phyloP scores from a whole-genome alignment of 208 protist genomes.

The Leishmania major region DNA sequence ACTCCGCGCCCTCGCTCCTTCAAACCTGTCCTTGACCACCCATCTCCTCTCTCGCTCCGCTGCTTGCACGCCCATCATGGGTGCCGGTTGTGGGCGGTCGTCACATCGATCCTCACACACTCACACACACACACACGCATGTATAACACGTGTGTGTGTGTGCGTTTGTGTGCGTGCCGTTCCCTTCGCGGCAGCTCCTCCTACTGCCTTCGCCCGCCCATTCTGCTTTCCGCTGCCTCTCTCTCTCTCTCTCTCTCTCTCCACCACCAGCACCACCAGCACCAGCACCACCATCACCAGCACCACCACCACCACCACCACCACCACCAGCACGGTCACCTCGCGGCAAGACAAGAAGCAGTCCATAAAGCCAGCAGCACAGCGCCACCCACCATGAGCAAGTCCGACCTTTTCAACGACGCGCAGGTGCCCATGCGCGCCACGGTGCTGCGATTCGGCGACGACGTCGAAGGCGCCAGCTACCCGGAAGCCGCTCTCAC shows the following conservation, averaged over 20 bases:
- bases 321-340: too few species aligned
- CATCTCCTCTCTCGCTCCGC: background rate
- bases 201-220: background rate
- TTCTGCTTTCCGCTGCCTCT: background rate
- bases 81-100: too few species aligned
- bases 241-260: too few species aligned
- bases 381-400: background rate
- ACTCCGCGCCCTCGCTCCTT: background rate
- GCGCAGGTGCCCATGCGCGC: background rate
- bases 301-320: too few species aligned
- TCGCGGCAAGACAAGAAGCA: too few species aligned
- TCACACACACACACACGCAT: too few species aligned
- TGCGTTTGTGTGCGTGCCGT: background rate
- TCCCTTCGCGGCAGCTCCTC: background rate
- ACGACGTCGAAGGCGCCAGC: background rate
- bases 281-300: too few species aligned
- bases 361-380: too few species aligned
- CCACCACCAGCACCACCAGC: too few species aligned
- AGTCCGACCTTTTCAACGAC: background rate
- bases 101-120: too few species aligned
- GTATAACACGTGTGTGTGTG: background rate
- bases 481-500: constrained; percentile 11
- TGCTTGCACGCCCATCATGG: background rate
- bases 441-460: constrained; percentile 3
- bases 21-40: background rate